phyloP scores from a whole-genome alignment of 768 basidiomycete genomes.

The Lactarius pseudohatsudake region DNA sequence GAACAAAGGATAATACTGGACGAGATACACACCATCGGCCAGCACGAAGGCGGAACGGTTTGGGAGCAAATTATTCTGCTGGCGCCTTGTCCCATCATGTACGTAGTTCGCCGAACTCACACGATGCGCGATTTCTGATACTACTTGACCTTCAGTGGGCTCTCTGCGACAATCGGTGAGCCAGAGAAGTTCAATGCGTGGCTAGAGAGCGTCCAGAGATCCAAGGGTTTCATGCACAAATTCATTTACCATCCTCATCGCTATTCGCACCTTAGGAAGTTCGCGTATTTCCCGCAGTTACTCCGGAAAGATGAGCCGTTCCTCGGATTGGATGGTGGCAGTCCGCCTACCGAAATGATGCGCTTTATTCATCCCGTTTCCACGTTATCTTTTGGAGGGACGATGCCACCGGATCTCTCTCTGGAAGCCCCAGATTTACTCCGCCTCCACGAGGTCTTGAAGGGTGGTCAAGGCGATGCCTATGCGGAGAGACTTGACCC shows the following conservation, averaged over 20 bases:
- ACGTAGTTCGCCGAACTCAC: constrained; percentile 29
- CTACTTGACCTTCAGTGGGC: constrained; percentile 44
- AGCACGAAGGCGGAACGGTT: constrained; percentile 64
- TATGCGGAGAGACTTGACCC: constrained; percentile 44
- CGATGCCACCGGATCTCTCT: constrained; percentile 60
- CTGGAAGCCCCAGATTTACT: constrained; percentile 61
- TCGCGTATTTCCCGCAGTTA: constrained; percentile 47
- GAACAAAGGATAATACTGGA: constrained; percentile 61
- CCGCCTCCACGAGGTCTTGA: constrained; percentile 49
- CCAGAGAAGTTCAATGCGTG: constrained; percentile 65
- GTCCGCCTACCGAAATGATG: constrained; percentile 40
- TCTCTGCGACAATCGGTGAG: constrained; percentile 69
- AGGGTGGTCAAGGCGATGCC: constrained; percentile 16
- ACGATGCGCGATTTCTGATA: neutral
- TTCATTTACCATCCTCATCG: constrained; percentile 66
- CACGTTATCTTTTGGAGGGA: constrained; percentile 53
- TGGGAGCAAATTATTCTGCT: constrained; percentile 77
- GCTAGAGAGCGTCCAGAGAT: constrained; percentile 59
- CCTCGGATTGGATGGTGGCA: constrained; percentile 40
- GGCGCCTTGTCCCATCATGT: constrained; percentile 74
- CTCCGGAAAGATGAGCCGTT: constrained; percentile 34
- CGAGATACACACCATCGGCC: constrained; percentile 67
- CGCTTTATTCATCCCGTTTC: constrained; percentile 65
- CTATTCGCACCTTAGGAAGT: constrained; percentile 74
- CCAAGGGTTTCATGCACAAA: constrained; percentile 56